A percentile compares a stretch with the other conserved stretches of the same genome.
Conservation (phyloP, 345 rosid genomes). For the Boechera divaricarpa region DNA sequence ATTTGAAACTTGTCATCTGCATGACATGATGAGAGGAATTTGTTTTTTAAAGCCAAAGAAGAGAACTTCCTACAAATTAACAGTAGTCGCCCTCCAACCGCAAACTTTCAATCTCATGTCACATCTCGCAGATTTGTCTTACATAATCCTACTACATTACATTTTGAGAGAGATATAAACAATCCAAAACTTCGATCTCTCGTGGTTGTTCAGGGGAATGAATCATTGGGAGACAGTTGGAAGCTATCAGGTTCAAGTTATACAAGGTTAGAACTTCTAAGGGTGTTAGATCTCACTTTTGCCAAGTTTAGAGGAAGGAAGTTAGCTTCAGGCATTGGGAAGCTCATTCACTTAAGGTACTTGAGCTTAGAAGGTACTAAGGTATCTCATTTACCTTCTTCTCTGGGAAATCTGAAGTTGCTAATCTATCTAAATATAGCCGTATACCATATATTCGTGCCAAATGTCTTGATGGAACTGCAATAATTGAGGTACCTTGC, state of each 20-base stretch:
- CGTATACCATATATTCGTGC: neutral
- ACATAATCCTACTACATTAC: neutral
- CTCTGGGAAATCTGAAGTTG: constrained; percentile 17
- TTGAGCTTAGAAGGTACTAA: neutral
- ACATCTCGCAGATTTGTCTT: constrained; percentile 38
- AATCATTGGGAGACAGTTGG: neutral
- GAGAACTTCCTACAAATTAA: constrained; percentile 14
- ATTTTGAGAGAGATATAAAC: neutral
- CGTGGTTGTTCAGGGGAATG: neutral
- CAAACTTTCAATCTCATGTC: neutral
- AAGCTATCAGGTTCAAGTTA: neutral
- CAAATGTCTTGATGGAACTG: constrained; percentile 17
- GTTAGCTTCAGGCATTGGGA: constrained; percentile 34
- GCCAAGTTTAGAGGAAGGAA: neutral
- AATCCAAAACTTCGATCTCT: constrained; percentile 21
- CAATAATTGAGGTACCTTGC: neutral
- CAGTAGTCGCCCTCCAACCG: fast-evolving
- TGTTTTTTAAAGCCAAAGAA: constrained; percentile 31
- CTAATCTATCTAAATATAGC: constrained; percentile 19
- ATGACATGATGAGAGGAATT: constrained; percentile 35
- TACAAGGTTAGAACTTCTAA: constrained; percentile 21
- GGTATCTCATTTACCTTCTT: constrained; percentile 30
- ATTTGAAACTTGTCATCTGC: neutral
- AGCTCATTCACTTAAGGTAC: constrained; percentile 44
- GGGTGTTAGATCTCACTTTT: constrained; percentile 45